Conservation (phyloP, 2,329 filamentous ascomycete species). For the Exophiala sp. region DNA sequence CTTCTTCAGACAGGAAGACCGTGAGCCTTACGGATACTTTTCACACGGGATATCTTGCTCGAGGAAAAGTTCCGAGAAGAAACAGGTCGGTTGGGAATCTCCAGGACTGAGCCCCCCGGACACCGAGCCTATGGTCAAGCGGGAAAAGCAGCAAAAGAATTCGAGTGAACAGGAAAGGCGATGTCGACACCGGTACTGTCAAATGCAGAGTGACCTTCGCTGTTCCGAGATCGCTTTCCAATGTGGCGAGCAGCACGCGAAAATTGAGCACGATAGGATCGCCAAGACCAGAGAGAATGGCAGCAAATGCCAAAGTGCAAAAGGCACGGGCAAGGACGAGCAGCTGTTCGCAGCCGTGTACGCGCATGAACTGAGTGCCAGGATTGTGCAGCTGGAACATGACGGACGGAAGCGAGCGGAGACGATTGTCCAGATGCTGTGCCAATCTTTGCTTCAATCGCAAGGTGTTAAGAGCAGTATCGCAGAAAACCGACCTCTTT, state of each 20-base stretch:
- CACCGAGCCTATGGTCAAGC: background rate
- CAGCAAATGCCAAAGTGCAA: conserved; percentile 11
- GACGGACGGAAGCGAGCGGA: conserved; percentile 16
- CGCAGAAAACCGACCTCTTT: background rate
- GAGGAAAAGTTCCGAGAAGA: background rate
- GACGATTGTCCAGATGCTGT: conserved; percentile 4
- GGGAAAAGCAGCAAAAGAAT: background rate
- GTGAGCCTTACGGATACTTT: conserved; percentile 10
- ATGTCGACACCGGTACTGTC: conserved; percentile 17
- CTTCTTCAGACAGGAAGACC: conserved; percentile 9
- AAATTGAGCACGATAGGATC: background rate
- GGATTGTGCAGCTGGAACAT: conserved; percentile 19
- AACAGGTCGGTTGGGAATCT: background rate
- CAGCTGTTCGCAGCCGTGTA: conserved; percentile 22
- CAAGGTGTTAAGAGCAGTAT: background rate
- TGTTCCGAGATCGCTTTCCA: conserved; percentile 11
- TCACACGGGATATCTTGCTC: too few relatives aligned
- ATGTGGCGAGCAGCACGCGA: conserved; percentile 10
- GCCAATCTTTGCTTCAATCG: background rate
- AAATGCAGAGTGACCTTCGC: conserved; percentile 15
- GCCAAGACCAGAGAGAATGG: background rate
- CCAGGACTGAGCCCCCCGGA: background rate
- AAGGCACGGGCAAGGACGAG: conserved; percentile 24
- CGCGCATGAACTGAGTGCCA: conserved; percentile 12
- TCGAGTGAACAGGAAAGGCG: conserved; percentile 16